phyloP scores from a whole-genome alignment of 768 basidiomycete genomes.

The Lentinula raphanica region DNA sequence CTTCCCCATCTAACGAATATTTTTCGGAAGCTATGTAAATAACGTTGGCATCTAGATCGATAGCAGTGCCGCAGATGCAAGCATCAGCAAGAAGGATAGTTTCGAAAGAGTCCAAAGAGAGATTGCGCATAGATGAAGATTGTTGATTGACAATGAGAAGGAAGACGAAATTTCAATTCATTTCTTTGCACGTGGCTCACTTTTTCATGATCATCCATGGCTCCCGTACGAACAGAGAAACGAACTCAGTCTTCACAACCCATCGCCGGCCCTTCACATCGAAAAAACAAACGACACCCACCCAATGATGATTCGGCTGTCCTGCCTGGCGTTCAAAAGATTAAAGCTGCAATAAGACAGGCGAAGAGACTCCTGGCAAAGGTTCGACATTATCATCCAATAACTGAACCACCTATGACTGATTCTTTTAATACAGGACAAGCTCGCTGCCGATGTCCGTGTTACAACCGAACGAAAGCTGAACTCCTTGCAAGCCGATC shows the following conservation, averaged over 20 bases:
- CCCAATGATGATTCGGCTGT: conserved; percentile 23
- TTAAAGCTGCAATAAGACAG: conserved; percentile 82
- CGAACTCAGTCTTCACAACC: conserved; percentile 8
- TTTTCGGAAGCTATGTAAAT: conserved; percentile 56
- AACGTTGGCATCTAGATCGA: conserved; percentile 61
- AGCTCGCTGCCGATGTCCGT: conserved; percentile 77
- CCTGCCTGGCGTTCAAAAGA: conserved; percentile 72
- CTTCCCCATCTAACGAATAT: conserved; percentile 38
- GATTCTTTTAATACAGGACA: conserved; percentile 45
- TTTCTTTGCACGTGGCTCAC: not conserved
- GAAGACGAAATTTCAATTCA: not conserved
- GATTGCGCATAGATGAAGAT: conserved; percentile 52
- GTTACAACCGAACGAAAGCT: conserved; percentile 77
- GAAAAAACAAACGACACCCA: conserved; percentile 18
- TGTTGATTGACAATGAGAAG: not conserved
- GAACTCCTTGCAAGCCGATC: conserved; percentile 69
- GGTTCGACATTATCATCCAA: conserved; percentile 30
- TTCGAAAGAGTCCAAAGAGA: conserved; percentile 35
- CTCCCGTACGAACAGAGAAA: conserved; percentile 12
- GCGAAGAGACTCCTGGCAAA: conserved; percentile 78
- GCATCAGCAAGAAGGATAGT: conserved; percentile 20
- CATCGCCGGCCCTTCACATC: conserved; percentile 19
- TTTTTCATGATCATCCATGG: conserved; percentile 13
- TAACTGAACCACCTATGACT: not conserved
- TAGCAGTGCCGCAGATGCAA: conserved; percentile 40